Evolutionary conservation across 495 filamentous ascomycete genomes (phyloP).

Genomic region (Xylaria palmicola): DNA sequence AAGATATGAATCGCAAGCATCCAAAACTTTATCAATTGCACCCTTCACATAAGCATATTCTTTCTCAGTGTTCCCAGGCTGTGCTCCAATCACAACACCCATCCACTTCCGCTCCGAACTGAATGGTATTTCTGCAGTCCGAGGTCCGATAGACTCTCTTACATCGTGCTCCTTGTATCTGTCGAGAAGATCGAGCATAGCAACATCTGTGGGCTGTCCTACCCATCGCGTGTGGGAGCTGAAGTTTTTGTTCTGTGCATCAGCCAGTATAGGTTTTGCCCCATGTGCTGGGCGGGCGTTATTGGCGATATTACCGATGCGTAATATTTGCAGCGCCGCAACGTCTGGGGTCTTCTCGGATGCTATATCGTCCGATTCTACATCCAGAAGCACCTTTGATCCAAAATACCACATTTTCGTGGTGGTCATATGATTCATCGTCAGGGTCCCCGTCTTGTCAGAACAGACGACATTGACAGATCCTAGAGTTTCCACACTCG

Average conservation of each 20-base stretch:
- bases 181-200: conserved; percentile 89
- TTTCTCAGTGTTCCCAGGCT: conserved; percentile 49
- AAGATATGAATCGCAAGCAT: conserved; percentile 86
- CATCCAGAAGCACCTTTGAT: conserved; percentile 64
- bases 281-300: conserved; percentile 78
- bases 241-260: conserved; percentile 62
- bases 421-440: conserved; percentile 97
- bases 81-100: conserved; percentile 80
- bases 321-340: conserved; percentile 73
- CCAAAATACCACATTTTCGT: conserved; percentile 96
- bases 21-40: conserved; percentile 82
- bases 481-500: conserved; percentile 95
- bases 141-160: conserved; percentile 74
- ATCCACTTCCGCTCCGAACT: conserved; percentile 99
- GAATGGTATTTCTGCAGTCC: conserved; percentile 84
- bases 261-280: conserved; percentile 73
- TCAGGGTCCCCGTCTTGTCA: conserved; percentile 96
- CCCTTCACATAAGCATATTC: conserved; percentile 93
- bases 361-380: conserved; percentile 67
- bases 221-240: conserved; percentile 83
- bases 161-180: conserved; percentile 86
- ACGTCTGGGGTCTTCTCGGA: conserved; percentile 61
- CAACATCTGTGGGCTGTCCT: conserved; percentile 95
- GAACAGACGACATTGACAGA: conserved; percentile 98
- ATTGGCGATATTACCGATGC: conserved; percentile 94